Evolutionary conservation across 306 rosid genomes (phyloP), one percentile per base, ranked within the genome.

Genomic region (Trifolium subterraneum): DNA sequence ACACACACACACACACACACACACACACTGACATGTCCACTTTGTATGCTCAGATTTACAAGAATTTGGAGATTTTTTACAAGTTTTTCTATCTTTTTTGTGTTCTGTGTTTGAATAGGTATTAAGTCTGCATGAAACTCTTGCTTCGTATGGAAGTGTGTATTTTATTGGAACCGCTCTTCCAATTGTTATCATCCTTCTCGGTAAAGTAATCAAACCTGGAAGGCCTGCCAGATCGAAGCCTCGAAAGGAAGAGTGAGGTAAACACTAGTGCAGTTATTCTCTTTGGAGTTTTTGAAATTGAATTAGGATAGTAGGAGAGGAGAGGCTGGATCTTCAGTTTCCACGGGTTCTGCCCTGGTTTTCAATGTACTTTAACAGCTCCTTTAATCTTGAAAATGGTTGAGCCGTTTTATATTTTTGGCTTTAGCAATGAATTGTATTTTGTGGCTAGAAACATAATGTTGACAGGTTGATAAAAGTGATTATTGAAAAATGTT

Each of bases 81-180:
- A 13, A 51, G 77, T 54, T 77, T 77, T 71, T 68, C 80, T 80
- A 20, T 84, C 42, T 65, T 58, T 36, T 68, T 56, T 81, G 36
- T 60, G 44, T 20, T 23, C 81, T 56, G 62, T 51, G 6, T 71
- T 66, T 81, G 74, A 64, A 77, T 83, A 94, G 99, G 99, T 94
- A 20, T 72, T 94, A 74, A 94, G 93, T 79, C 88, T 90, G 70
- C 90, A 81, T 6, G 99, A 94, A 84, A 94, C 99, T 9, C 47
- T 94, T 14, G 87, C 96, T 61, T 86, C 98, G 0, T 94, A 90
- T 22, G 86, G 93, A 80, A 94, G 99, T 4, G 97, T 92, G 76
- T 84, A 88, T 78, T 94, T 54, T 52, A 27, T 94, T 9, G 99
- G 99, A 80, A 94, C 98, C 60, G 22, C 85, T 77, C 18, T 94